Conservation (phyloP, 2,329 filamentous ascomycete species). For the Ceratocystiopsis sp. region DNA sequence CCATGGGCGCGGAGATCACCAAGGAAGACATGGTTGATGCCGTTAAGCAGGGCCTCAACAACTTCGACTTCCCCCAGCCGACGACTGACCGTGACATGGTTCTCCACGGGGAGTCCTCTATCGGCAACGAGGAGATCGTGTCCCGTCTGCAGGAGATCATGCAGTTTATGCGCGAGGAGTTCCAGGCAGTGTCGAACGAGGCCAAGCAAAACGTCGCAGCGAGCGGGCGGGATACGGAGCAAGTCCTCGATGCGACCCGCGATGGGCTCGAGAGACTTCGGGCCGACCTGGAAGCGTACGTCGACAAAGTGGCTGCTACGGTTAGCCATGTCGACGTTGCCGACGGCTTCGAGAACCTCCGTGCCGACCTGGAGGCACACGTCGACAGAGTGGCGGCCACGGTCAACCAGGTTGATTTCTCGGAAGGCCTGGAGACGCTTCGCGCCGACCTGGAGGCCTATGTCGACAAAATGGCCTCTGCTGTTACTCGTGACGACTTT, state of each 20-base stretch:
- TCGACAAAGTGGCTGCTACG: constrained; percentile 58
- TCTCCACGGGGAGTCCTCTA: constrained; percentile 15
- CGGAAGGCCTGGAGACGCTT: constrained; percentile 71
- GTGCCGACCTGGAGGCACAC: constrained; percentile 64
- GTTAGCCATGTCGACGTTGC: too few species aligned
- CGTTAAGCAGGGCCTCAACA: constrained; percentile 40
- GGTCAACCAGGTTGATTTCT: constrained; percentile 59
- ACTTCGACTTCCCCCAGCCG: constrained; percentile 25
- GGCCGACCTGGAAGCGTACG: constrained; percentile 63
- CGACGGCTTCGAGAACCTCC: constrained; percentile 71
- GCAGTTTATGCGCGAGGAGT: constrained; percentile 40
- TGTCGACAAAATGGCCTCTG: constrained; percentile 50
- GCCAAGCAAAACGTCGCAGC: constrained; percentile 64
- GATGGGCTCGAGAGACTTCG: constrained; percentile 73
- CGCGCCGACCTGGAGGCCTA: constrained; percentile 67
- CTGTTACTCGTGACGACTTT: constrained; percentile 59
- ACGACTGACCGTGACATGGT: constrained; percentile 6
- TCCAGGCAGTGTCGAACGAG: constrained; percentile 42
- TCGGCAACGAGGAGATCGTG: constrained; percentile 31
- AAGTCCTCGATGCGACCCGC: constrained; percentile 73
- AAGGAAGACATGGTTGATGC: constrained; percentile 47
- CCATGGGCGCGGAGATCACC: constrained; percentile 35
- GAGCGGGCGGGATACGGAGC: constrained; percentile 68
- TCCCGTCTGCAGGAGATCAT: constrained; percentile 48
- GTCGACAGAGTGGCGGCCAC: constrained; percentile 55